phyloP scores from a whole-genome alignment of 805 yeast genomes.

The Cyberlindnera mrakii region DNA sequence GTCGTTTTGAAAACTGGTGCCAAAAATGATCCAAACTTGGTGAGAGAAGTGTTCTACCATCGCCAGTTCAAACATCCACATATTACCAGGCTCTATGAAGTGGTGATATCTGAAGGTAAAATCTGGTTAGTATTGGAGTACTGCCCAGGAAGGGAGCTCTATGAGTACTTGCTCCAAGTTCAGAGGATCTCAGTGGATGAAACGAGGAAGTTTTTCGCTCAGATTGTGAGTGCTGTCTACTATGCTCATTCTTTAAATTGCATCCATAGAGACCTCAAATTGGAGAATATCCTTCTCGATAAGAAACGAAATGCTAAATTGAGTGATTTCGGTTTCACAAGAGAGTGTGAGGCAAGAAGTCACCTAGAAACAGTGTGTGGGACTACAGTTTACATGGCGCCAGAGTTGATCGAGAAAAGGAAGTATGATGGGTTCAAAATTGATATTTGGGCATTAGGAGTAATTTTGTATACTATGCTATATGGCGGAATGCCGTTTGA shows the following conservation, averaged over 20 bases:
- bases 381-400: conserved; percentile 95
- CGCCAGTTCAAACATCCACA: conserved; percentile 78
- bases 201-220: conserved; percentile 50
- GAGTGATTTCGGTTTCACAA: conserved; percentile 91
- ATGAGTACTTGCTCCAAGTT: conserved; percentile 52
- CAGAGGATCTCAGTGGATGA: conserved; percentile 47
- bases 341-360: conserved; percentile 57
- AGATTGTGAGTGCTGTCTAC: conserved; percentile 49
- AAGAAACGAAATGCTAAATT: conserved; percentile 59
- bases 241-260: conserved; percentile 75
- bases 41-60: conserved; percentile 85
- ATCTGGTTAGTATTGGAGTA: conserved; percentile 90
- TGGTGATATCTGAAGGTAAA: conserved; percentile 61
- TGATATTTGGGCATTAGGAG: conserved; percentile 91
- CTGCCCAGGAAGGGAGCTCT: conserved; percentile 78
- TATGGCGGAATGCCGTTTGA: conserved; percentile 91
- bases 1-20: conserved; percentile 82
- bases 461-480: conserved; percentile 77
- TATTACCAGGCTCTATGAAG: conserved; percentile 80
- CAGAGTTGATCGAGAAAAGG: conserved; percentile 67
- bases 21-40: conserved; percentile 76
- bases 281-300: conserved; percentile 70
- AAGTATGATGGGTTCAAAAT: conserved; percentile 75
- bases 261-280: conserved; percentile 78
- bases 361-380: conserved; percentile 85